Base-by-base conservation (phyloP, 2,329 filamentous ascomycete species). In the Ampelomyces quisqualis region DNA sequence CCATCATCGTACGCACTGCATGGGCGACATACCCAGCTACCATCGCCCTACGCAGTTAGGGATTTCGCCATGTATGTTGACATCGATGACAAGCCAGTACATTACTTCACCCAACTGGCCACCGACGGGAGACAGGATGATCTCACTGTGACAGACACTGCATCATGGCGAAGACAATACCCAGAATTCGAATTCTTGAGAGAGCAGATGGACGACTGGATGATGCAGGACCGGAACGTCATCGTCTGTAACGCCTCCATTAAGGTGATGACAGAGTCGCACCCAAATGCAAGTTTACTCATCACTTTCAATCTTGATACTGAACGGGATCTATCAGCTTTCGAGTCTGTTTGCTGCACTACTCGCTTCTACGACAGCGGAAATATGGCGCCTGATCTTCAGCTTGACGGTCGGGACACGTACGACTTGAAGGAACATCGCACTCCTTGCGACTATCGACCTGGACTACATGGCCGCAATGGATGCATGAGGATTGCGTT, bases 21-120 rank as follows among this genome's bases (percentile, higher is more conserved):
- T 20, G 33, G 45, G 21, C 26, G 47, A 10, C 43, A 50, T 23
- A 46, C 3, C 28, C 54, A 2, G 36, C 41, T 2, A 36, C n/a
- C 53, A 7, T 45, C 52, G 15, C 48, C 57, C 2, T 64, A 56
- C 33, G 40, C 51, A 6, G 50, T 65, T 3, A 47, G 49, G 2
- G 55, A 67, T 7, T 73, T 74, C 27, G 59, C 63, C 38, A 72
- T 75, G 66, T 64, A 69, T 22, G 67, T 73, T 15, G 65, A 69
- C 38, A 65, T 62, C 14, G 63, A 62, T 5, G 49, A 58, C 19
- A 49, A 57, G 9, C 57, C 56, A 2, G 45, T 71, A 18, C 70
- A 73, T 45, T 67, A 57, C n/a, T 71, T 71, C 38, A 71, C 69
- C 0, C 55, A 59, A 30, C 57, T 68, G 6, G 54, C 61, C 9